Base-by-base conservation (phyloP, 352 stramenopile species). In the Blastocystis sp. region DNA sequence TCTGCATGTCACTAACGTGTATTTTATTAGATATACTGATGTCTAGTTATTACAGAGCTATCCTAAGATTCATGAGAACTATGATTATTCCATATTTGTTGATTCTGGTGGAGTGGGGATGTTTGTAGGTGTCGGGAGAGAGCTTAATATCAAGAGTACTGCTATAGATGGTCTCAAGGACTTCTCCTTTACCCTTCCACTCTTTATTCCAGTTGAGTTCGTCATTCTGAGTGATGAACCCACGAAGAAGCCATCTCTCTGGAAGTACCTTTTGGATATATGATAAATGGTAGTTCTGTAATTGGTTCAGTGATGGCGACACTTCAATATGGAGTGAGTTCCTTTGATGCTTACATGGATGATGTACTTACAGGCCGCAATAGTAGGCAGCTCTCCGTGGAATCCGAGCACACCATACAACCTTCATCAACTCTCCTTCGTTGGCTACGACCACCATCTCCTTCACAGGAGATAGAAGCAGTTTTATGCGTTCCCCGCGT, bases 401-500 rank as follows among this genome's bases (percentile, higher is more conserved):
- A 81, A n/a, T 37, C 37, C 19, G n/a, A 27, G 48, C 24, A 22
- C 30, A 19, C 13, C 2, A 19, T 40, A 13, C 70, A 51, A n/a
- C 22, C 62, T 48, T 75, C 62, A 24, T 44, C 62, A 27, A n/a
- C 62, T 35, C 62, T 75, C 3, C 62, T 24, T n/a, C 19, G 33
- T 13, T 75, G 62, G 62, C 24, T 75, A 35, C 48, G 33, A 35
- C 19, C 35, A 27, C 6, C 62, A 24, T n/a, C 22, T 51, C 17
- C 66, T 7, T 51, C 66, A 5, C 33, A 54, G 17, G 4, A 19
- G 15, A 6, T 66, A 1, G 73, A 84, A 57, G 53, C 73, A 0
- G 9, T 84, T 1, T 60, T 84, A 19, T 84, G 73, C 33, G 73
- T 84, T 15, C 73, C 73, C 6, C 73, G 33, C 7, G 54, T 84